Evolutionary conservation across 1,139 yeast species (phyloP), one percentile per base, ranked within the genome.

Genomic region (Saccharomyces pastorianus): DNA sequence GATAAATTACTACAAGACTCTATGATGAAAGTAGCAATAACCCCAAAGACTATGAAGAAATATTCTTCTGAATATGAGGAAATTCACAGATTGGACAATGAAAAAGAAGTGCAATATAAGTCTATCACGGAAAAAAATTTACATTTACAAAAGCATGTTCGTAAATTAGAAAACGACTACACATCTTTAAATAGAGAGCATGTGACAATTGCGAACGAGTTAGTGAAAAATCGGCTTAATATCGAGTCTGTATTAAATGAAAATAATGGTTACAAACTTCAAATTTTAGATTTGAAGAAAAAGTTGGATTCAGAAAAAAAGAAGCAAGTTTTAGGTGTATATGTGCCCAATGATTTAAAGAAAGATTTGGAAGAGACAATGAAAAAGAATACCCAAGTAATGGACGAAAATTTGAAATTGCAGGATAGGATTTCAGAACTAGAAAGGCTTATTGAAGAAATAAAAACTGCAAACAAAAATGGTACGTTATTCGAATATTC

Each of bases 1-100:
- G 84, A 88, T 64, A 81, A 81, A 49, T 79, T 93, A 60, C 95
- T 93, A n/a, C 71, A 71, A 7, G 96, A 89, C 68, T 88, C 97
- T 0, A 83, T 87, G 78, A 75, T 76, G 34, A 64, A 63, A 42
- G 79, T 90, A 49, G 80, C 83, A 58, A 74, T 93, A 32, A 76
- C 84, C 28, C 96, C 97, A 7, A 75, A 84, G 20, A 81, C 84
- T 6, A 73, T 93, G 58, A 75, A 79, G 53, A 81, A 84, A 64
- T 93, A 84, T 67, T 83, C 78, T 52, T 77, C 77, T 11, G 98
- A 93, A 70, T 88, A 84, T 65, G 81, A 78, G 31, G 90, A 87
- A 64, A 81, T 90, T 26, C 84, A 84, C 66, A 76, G 80, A 41
- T 71, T 81, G 29, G 96, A 91, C 65, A 77, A 76, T 26, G 83